Evolutionary conservation across 495 filamentous ascomycete genomes (phyloP), one percentile per base, ranked within the genome.

Genomic region (Lasiosphaeria hispida): DNA sequence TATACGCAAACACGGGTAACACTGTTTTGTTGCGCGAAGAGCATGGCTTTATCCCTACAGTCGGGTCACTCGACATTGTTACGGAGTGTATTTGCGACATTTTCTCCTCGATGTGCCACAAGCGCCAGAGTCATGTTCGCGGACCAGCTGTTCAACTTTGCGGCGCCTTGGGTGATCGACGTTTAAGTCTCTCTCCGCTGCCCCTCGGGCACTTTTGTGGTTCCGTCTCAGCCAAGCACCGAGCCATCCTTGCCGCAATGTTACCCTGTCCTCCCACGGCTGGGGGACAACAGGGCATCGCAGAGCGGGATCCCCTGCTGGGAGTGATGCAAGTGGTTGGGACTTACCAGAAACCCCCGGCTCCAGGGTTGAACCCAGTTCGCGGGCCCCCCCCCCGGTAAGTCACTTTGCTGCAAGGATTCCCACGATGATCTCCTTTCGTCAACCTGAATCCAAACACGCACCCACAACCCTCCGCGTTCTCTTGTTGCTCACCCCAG

Each of bases 71-170:
- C 23, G 23, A 30, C 23, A 30, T 5, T 30, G 43, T 10, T 47
- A 47, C 43, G n/a, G 17, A 47, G 7, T 1, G 18, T n/a, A n/a
- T n/a, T 7, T 17, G 30, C 8, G 23, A 10, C 39, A 13, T 23
- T 38, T 30, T 43, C 38, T 3, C 36, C 4, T 35, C 15, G 10
- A 14, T 13, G 54, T 53, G 35, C 49, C 48, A 59, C 55, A 50
- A 44, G 55, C 55, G 43, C 60, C 60, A 49, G 53, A 55, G 53
- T 56, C 60, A 56, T 47, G 43, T 49, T 36, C 55, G 55, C 55
- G 60, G 49, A 59, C 52, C 53, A 34, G 49, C 33, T 17, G n/a
- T 39, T 43, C 35, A 52, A 17, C 7, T 53, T 48, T 45, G 43
- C 35, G 43, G 34, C 18, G 17, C 53, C 14, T 43, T 53, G 48